phyloP scores from a whole-genome alignment of 371 early-diverging fungal species.

The Coemansia sp. region DNA sequence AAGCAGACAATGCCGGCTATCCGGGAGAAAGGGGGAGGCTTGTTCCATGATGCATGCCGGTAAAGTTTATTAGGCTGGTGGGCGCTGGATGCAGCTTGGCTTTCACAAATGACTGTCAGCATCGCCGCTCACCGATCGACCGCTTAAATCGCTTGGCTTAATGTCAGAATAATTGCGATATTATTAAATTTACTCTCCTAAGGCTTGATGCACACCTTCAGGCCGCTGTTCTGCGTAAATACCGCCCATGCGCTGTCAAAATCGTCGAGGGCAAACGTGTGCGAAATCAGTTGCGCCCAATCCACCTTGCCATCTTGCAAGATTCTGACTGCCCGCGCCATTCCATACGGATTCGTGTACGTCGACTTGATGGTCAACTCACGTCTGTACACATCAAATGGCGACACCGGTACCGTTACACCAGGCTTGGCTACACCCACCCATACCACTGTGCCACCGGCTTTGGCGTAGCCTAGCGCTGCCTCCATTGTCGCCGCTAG shows the following conservation, averaged over 20 bases:
- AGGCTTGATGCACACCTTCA: slow-evolving; percentile 59
- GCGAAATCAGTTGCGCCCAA: slow-evolving; percentile 55
- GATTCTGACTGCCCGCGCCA: slow-evolving; percentile 60
- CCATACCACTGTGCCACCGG: slow-evolving; percentile 59
- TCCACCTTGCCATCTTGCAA: slow-evolving; percentile 52
- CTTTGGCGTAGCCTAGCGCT: slow-evolving; percentile 55
- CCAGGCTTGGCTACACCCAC: slow-evolving; percentile 60
- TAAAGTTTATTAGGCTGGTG: no score
- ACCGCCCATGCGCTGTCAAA: slow-evolving; percentile 59
- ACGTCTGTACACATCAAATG: slow-evolving; percentile 58
- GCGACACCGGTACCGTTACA: slow-evolving; percentile 53
- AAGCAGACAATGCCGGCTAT: no score
- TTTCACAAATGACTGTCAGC: no score
- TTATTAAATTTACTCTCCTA: not conserved
- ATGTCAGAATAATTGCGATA: not conserved
- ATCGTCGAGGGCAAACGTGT: slow-evolving; percentile 54
- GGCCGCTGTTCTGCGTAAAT: slow-evolving; percentile 53
- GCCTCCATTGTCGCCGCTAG: slow-evolving; percentile 54
- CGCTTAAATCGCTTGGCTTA: not conserved
- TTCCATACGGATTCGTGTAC: slow-evolving; percentile 60
- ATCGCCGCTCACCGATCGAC: slow-evolving; percentile 2
- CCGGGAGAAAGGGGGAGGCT: no score
- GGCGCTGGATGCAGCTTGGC: no score
- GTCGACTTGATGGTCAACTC: slow-evolving; percentile 62
- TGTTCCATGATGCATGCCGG: no score